Evolutionary conservation across 148 eudicot species (phyloP), one percentile per base, ranked within the genome.

Genomic region (Cornus kousa): DNA sequence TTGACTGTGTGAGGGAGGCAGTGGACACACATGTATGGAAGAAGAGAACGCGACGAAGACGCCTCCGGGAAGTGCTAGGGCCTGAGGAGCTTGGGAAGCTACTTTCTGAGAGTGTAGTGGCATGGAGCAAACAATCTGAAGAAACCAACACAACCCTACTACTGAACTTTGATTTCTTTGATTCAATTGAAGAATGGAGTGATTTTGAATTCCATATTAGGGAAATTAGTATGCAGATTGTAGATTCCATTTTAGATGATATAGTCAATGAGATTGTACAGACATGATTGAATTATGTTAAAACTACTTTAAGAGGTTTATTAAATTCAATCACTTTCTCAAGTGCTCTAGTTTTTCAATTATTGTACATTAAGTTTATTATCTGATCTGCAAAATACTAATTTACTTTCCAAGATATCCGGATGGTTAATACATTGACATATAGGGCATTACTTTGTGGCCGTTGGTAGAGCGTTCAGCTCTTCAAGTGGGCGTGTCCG

Each of bases 1-100:
- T 94, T 20, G 98, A 91, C 37, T 90, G 88, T 53, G 86, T 90
- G 74, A 82, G 86, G 79, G 96, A 91, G 37, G 80, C 84, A 7
- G 74, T 87, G 4, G 97, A 89, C 75, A 73, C 68, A 31, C 83
- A 73, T 23, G 77, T 67, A 32, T 79, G 68, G 35, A 79, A 74
- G 59, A 64, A 33, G 50, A 78, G 55, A 72, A 70, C 68, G 37
- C 37, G 57, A 2, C 35, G 77, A 68, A 81, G 79, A 68, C 82
- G 79, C 10, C 77, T 80, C 17, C 74, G 83, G 33, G 70, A 68
- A 60, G 55, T 79, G 10, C 66, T 88, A 74, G 91, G 84, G 32
- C 62, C 91, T 14, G 88, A 86, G n/a, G 88, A 89, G 68, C 80
- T 90, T 5, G 87, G 87, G 60, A 80, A 82, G 72, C 72, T 84